phyloP scores from a whole-genome alignment of 1,139 yeast species.

The Scheffersomyces illinoinensis region DNA sequence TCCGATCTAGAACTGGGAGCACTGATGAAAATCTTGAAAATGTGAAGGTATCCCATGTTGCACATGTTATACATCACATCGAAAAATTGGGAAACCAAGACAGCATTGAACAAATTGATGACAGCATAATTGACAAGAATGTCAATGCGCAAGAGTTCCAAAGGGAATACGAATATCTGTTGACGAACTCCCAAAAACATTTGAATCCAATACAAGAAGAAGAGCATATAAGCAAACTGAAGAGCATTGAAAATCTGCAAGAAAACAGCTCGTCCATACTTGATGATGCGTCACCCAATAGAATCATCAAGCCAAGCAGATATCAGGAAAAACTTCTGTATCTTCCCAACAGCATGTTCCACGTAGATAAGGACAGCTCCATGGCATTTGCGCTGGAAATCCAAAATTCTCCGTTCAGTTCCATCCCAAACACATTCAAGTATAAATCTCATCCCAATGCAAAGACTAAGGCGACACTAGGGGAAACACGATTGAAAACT shows the following conservation, averaged over 20 bases:
- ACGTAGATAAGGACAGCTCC: slow-evolving; percentile 15
- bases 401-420: slow-evolving; percentile 22
- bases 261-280: slow-evolving; percentile 4
- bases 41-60: neutral
- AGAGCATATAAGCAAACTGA: neutral
- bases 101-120: neutral
- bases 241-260: neutral
- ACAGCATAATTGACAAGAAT: neutral
- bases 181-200: neutral
- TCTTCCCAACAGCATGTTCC: slow-evolving; percentile 35
- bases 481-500: slow-evolving; percentile 7
- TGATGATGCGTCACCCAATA: slow-evolving; percentile 9
- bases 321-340: slow-evolving; percentile 39
- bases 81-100: neutral
- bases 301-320: slow-evolving; percentile 8
- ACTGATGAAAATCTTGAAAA: neutral
- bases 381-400: neutral
- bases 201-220: slow-evolving; percentile 8
- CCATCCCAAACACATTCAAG: slow-evolving; percentile 49
- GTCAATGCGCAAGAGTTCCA: neutral
- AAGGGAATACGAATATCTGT: neutral
- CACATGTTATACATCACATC: neutral
- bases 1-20: neutral
- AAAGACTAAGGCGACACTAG: slow-evolving; percentile 35
- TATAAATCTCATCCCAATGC: slow-evolving; percentile 51